Base-by-base conservation (phyloP, 139 green algal genomes). In the Deuterostichococcus epilithicus region DNA sequence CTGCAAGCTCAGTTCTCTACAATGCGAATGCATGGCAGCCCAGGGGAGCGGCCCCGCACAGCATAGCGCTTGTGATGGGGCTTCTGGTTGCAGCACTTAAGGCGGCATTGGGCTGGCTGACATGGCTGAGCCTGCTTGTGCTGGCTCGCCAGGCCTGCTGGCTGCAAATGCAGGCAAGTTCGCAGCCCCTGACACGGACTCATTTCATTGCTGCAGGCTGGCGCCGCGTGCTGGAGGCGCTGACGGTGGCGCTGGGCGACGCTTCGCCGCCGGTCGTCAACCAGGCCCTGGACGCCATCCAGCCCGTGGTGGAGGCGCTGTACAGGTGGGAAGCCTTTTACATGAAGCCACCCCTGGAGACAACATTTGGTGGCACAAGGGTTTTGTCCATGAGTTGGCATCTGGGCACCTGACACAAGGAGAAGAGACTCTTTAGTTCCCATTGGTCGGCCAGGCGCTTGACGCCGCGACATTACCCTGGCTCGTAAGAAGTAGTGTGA, bases 161-260 rank as follows among this genome's bases (percentile, higher is more conserved):
- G n/a, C n/a, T n/a, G n/a, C n/a, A n/a, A n/a, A n/a, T n/a, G n/a
- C n/a, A n/a, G n/a, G n/a, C n/a, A n/a, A n/a, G n/a, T n/a, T n/a
- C n/a, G n/a, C n/a, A n/a, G n/a, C n/a, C n/a, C n/a, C n/a, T n/a
- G n/a, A n/a, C n/a, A n/a, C n/a, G n/a, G n/a, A n/a, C 18, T 13
- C 45, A 18, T 60, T 60, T 60, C 18, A 44, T n/a, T 5, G 15
- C 20, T 68, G 66, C 75, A 83, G 78, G 88, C 25, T 94, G 90
- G 90, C 73, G 85, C 34, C 86, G 82, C 36, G 77, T 86, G 5
- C 76, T 92, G 42, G 77, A 90, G 69, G 85, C 85, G 37, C 81
- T 94, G 63, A 63, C 76, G 15, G 79, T 86, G 18, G 92, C 86
- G 13, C 86, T 85, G 8, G 78, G 72, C 3, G 92, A 97, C 81